These are phyloP conservation scores for Carpinus viminea DNA, from an alignment of 306 rosid genomes.

Conservation along the genomic window DNA sequence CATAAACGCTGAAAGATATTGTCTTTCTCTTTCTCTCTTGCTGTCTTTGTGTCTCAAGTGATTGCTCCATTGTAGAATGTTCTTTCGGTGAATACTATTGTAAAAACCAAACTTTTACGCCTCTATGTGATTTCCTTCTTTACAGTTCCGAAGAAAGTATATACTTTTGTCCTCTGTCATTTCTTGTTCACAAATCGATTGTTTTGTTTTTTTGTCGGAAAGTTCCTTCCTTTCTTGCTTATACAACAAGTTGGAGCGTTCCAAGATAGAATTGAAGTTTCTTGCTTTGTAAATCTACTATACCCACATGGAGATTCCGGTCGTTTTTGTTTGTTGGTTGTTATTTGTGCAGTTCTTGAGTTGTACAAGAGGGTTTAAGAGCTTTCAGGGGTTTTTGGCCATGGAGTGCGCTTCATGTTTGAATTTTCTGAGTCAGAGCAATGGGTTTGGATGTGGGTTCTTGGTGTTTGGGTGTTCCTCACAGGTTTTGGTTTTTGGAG, in stretches of 20 bases:
- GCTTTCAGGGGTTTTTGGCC: constrained; percentile 27
- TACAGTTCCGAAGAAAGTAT: neutral
- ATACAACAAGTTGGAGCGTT: constrained; percentile 32
- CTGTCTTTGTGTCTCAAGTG: neutral
- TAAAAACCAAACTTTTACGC: neutral
- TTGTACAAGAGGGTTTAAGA: constrained; percentile 32
- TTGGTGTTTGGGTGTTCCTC: constrained; percentile 52
- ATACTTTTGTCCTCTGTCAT: neutral
- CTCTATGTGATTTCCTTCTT: neutral
- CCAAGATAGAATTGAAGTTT: neutral
- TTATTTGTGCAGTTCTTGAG: constrained; percentile 40
- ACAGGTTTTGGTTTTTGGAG: constrained; percentile 37
- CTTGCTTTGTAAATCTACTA: constrained; percentile 10
- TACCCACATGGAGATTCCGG: constrained; percentile 51
- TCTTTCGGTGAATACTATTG: neutral
- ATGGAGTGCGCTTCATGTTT: constrained; percentile 59
- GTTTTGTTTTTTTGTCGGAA: neutral
- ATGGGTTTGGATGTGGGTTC: constrained; percentile 53
- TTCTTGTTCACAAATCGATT: neutral
- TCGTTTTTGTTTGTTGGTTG: constrained; percentile 39
- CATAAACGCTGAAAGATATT: neutral
- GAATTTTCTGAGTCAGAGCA: constrained; percentile 40
- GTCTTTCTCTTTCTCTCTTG: neutral
- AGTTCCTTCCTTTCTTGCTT: constrained; percentile 18
- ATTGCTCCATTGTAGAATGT: neutral